phyloP scores from a whole-genome alignment of 129 eudicot genomes.

The Escallonia herrerae region DNA sequence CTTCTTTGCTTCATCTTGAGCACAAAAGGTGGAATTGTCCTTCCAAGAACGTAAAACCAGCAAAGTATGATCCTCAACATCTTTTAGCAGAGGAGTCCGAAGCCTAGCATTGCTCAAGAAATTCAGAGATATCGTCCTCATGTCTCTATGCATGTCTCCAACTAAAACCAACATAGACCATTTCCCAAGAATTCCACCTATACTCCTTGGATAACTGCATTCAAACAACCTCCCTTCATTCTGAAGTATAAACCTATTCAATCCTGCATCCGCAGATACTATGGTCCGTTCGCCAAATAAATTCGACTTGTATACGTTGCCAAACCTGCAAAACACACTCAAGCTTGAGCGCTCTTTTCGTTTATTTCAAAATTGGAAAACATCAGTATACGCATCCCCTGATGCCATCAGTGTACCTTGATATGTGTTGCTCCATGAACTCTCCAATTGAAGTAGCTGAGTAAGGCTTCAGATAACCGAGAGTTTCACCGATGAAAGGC shows the following conservation, averaged over 20 bases:
- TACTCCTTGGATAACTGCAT: constrained; percentile 92
- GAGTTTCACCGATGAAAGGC: constrained; percentile 95
- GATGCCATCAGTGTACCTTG: constrained; percentile 30
- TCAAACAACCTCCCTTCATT: constrained; percentile 92
- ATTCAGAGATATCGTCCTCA: constrained; percentile 88
- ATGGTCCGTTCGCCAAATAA: constrained; percentile 90
- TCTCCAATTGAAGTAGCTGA: constrained; percentile 75
- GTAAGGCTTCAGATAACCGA: constrained; percentile 79
- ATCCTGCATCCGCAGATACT: constrained; percentile 87
- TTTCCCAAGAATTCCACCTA: constrained; percentile 94
- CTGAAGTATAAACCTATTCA: constrained; percentile 76
- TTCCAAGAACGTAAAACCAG: constrained; percentile 72
- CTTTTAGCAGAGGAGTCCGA: constrained; percentile 55
- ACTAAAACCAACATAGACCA: constrained; percentile 97
- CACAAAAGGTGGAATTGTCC: constrained; percentile 53
- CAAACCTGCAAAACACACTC: constrained; percentile 45
- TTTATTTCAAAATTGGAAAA: not conserved
- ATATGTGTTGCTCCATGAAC: constrained; percentile 90
- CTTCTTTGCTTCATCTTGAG: constrained; percentile 97
- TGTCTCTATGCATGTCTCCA: constrained; percentile 97
- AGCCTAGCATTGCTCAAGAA: constrained; percentile 89
- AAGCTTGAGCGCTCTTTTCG: not conserved
- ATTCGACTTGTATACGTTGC: constrained; percentile 83
- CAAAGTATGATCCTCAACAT: constrained; percentile 75
- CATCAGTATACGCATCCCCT: no score